Percentiles rank a stretch among this genome's conserved stretches.
Conservation (phyloP, 192 early-diverging fungal species). For the Chytriomyces hyalinus region DNA sequence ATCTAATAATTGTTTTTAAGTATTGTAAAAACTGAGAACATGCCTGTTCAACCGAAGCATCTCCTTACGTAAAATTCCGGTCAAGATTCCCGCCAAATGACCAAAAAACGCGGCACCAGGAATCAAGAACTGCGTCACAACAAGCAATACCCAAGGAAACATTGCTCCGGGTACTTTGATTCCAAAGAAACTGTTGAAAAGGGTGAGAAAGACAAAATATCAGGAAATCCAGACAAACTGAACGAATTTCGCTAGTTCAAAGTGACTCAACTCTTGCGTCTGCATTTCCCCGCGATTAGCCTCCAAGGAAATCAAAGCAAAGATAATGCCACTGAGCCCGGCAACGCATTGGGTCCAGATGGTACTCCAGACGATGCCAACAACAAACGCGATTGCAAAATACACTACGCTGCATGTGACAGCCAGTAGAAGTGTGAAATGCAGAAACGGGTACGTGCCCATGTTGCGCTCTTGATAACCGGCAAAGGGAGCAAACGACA, state of each 20-base stretch:
- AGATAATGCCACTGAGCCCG: conserved; percentile 18
- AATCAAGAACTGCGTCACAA: conserved; percentile 30
- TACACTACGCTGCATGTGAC: conserved; percentile 8
- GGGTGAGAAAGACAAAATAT: background rate
- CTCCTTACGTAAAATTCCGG: conserved; percentile 12
- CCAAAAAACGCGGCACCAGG: conserved; percentile 23
- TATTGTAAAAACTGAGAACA: background rate
- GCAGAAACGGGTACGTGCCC: conserved; percentile 27
- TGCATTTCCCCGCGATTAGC: conserved; percentile 28
- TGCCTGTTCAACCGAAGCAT: background rate
- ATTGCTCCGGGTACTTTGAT: conserved; percentile 27
- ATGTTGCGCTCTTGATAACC: conserved; percentile 28
- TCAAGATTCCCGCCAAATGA: conserved; percentile 25
- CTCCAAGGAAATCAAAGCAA: conserved; percentile 29
- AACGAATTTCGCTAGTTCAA: background rate
- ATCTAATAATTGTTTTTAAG: background rate
- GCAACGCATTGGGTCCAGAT: conserved; percentile 18
- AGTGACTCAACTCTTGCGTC: conserved; percentile 18
- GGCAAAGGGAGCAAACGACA: conserved; percentile 21
- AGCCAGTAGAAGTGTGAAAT: conserved; percentile 6
- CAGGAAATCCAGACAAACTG: background rate
- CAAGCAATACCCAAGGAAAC: conserved; percentile 26
- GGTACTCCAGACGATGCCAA: conserved; percentile 15
- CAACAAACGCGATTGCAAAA: conserved; percentile 12
- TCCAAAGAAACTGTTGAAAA: conserved; percentile 25